A percentile compares a stretch with the other conserved stretches of the same genome.
These are phyloP conservation scores for Aspergillus jensenii DNA, from an alignment of 2,329 filamentous ascomycete genomes.

Conservation along the genomic window DNA sequence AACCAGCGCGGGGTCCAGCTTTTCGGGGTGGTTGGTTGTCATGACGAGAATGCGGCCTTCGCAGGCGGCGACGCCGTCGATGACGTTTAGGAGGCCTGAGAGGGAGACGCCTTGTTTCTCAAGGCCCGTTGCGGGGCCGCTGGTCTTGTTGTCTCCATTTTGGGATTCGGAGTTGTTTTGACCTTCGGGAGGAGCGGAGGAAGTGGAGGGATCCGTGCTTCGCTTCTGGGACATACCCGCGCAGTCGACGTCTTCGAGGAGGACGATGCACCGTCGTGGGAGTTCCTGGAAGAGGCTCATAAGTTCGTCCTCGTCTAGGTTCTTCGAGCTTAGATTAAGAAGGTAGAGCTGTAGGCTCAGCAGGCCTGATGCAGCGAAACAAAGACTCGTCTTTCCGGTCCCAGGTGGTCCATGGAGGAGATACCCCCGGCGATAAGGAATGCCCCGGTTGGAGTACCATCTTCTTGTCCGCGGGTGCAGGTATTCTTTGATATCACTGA, in stretches of 20 bases:
- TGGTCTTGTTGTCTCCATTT: conserved; percentile 15
- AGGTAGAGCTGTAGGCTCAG: conserved; percentile 73
- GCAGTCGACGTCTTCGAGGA: conserved; percentile 75
- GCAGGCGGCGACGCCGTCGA: conserved; percentile 68
- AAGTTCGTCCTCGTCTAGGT: conserved; percentile 65
- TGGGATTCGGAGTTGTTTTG: neutral
- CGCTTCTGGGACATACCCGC: conserved; percentile 65
- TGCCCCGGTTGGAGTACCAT: conserved; percentile 83
- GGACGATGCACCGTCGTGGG: conserved; percentile 68
- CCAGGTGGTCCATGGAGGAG: conserved; percentile 78
- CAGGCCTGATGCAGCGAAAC: conserved; percentile 67
- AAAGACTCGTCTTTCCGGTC: conserved; percentile 74
- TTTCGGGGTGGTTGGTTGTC: conserved; percentile 68
- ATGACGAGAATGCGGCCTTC: conserved; percentile 72
- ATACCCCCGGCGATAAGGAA: conserved; percentile 82
- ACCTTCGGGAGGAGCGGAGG: neutral
- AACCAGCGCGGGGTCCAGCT: conserved; percentile 64
- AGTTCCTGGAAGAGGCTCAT: conserved; percentile 64
- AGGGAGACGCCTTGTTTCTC: conserved; percentile 56
- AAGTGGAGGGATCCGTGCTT: neutral
- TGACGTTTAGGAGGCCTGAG: conserved; percentile 66
- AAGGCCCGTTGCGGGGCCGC: neutral
- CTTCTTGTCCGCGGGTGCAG: conserved; percentile 52
- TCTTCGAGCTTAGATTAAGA: conserved; percentile 63
- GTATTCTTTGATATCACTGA: conserved; percentile 58